phyloP scores from a whole-genome alignment of 805 yeast species.

The Saccharomycopsis fibuligera region DNA sequence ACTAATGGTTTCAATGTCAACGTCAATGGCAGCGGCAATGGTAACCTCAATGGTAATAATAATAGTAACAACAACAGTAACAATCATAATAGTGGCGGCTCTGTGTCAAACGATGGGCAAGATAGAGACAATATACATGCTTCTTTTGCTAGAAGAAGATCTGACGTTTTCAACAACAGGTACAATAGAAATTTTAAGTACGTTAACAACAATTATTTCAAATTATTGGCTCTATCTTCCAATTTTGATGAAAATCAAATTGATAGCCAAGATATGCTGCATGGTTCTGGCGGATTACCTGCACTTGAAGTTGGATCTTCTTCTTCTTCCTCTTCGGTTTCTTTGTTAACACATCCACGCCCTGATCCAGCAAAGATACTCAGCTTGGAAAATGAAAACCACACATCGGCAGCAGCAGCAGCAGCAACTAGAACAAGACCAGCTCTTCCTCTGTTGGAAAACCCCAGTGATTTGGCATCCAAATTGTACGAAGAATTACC shows the following conservation, averaged over 20 bases:
- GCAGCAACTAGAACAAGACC: background rate
- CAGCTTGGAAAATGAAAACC: background rate
- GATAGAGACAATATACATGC: no score
- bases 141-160: slow-evolving; percentile 1
- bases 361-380: no score
- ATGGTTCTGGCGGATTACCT: background rate
- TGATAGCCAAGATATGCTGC: no score
- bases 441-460: no score
- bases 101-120: no score
- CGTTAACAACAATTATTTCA: slow-evolving; percentile 18
- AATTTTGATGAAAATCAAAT: slow-evolving; percentile 3
- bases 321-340: no score
- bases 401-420: background rate
- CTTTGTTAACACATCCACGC: no score
- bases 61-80: background rate
- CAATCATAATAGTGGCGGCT: background rate
- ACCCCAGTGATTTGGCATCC: no score
- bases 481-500: slow-evolving; percentile 30
- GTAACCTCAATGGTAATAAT: background rate
- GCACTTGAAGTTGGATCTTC: no score
- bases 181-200: slow-evolving; percentile 1
- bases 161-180: slow-evolving; percentile 9
- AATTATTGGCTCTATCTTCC: slow-evolving; percentile 12
- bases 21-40: background rate
- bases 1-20: background rate